Percentiles rank a stretch among this genome's conserved stretches.
Conservation (phyloP, 2,329 filamentous ascomycete genomes). For the Paecilomyces dactylethromorphus region DNA sequence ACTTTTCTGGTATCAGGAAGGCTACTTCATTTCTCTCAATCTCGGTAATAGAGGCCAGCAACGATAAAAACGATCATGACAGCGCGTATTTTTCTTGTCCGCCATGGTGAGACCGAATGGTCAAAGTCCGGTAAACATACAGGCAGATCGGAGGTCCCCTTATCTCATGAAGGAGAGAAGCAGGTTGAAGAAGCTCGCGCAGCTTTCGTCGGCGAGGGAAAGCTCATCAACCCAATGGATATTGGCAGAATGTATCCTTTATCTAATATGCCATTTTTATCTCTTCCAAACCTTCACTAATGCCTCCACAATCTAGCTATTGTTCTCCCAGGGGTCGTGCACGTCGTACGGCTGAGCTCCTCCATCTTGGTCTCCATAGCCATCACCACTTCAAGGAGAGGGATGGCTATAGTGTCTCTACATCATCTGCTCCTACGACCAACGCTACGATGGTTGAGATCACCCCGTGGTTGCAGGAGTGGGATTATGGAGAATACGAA, state of each 20-base stretch:
- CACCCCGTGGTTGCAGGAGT: constrained; percentile 65
- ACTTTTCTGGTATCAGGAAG: background rate
- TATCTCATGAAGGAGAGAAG: constrained; percentile 5
- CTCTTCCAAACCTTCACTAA: background rate
- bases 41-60: background rate
- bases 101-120: constrained; percentile 12
- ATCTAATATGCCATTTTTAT: background rate
- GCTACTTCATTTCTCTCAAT: background rate
- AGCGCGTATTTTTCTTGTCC: constrained; percentile 9
- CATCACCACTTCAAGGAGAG: constrained; percentile 6
- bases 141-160: constrained; percentile 5
- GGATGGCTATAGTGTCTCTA: background rate
- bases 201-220: constrained; percentile 1
- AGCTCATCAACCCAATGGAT: constrained; percentile 6
- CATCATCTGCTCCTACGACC: background rate
- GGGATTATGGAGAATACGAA: constrained; percentile 78
- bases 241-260: constrained; percentile 5
- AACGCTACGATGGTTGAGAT: constrained; percentile 4
- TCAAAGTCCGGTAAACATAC: constrained; percentile 8
- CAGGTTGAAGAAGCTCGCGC: constrained; percentile 1
- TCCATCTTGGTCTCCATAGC: constrained; percentile 6
- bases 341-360: constrained; percentile 8
- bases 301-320: constrained; percentile 2
- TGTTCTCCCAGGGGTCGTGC: constrained; percentile 6
- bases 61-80: background rate